These are phyloP conservation scores for Margaritispora aquatica DNA, from an alignment of 495 filamentous ascomycete species.

Conservation along the genomic window DNA sequence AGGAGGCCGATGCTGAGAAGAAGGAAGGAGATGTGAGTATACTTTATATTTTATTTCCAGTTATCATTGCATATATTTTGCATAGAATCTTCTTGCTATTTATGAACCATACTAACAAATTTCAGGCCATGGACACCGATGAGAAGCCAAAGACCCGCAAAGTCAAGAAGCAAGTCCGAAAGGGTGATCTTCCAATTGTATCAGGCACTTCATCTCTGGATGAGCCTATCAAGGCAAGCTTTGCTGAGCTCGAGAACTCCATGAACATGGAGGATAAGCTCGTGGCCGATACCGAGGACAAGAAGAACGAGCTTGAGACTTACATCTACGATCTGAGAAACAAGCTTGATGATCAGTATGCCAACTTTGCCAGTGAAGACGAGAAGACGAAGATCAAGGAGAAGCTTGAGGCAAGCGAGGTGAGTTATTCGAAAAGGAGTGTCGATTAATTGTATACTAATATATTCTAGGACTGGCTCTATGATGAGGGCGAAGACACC, in stretches of 20 bases:
- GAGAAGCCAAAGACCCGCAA: slow-evolving; percentile 83
- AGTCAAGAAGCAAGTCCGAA: slow-evolving; percentile 99
- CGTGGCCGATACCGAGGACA: slow-evolving; percentile 95
- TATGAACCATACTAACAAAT: slow-evolving; percentile 16
- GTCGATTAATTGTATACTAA: background rate
- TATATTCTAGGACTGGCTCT: slow-evolving; percentile 80
- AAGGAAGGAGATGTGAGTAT: slow-evolving; percentile 49
- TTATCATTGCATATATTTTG: slow-evolving; percentile 10
- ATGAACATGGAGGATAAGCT: slow-evolving; percentile 99
- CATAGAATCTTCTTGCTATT: background rate
- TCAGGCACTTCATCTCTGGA: slow-evolving; percentile 78
- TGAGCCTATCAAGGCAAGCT: slow-evolving; percentile 51
- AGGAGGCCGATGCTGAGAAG: slow-evolving; percentile 45
- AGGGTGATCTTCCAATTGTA: slow-evolving; percentile 89
- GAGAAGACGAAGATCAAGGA: slow-evolving; percentile 81
- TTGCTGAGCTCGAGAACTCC: slow-evolving; percentile 71
- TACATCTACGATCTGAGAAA: slow-evolving; percentile 94
- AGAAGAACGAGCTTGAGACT: slow-evolving; percentile 98
- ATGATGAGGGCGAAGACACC: slow-evolving; percentile 94
- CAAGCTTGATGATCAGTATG: slow-evolving; percentile 87
- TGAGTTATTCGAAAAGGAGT: slow-evolving; percentile 37
- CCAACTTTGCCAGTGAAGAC: slow-evolving; percentile 82
- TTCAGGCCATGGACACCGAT: slow-evolving; percentile 89
- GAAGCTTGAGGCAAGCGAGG: slow-evolving; percentile 79
- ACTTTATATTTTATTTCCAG: background rate